Base-by-base conservation (phyloP, 176 grass and related monocot genomes). In the Avena insularis region DNA sequence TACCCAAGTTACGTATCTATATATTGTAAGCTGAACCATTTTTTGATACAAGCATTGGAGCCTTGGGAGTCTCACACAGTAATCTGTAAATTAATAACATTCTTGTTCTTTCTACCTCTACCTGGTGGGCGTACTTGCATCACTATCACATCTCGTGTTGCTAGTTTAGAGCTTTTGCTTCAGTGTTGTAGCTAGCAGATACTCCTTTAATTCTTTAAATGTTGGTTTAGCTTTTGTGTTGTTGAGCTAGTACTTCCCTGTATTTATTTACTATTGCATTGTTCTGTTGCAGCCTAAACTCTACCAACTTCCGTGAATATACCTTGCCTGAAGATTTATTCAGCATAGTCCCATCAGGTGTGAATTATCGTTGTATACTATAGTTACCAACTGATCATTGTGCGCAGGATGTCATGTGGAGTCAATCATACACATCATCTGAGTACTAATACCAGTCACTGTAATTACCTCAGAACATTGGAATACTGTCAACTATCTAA, bases 331-430 rank as follows among this genome's bases (percentile, higher is more conserved):
- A 21, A 73, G 47, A 31, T 64, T 67, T 87, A 63, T 63, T 1
- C 16, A 60, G 19, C 2, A 43, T 69, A 70, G 9, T 57, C 4
- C 78, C 85, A 53, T 87, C 78, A 87, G 55, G 85, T 74, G 8
- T 87, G 85, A 87, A 63, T 47, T 31, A 47, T 49, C 3, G 1
- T 80, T 54, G 35, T 55, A 78, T 12, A 68, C 40, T 56, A 66
- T 8, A 68, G 47, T 79, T 86, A 19, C 1, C 47, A 29, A 31
- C 29, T 68, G 36, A 63, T 79, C 6, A 47, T 71, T 79, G 27
- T 58, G 10, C 1, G 14, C 45, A 56, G 4, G 23, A 68, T 79
- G 12, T 45, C 16, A 66, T 68, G 47, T 67, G 38, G 47, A 23
- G 45, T 36, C 27, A 36, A 27, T 55, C 62, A 43, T 56, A 67